Percentiles rank a stretch among this genome's conserved stretches.
These are phyloP conservation scores for Wallacemonas sp. DNA, from an alignment of 208 protist genomes.

Conservation along the genomic window DNA sequence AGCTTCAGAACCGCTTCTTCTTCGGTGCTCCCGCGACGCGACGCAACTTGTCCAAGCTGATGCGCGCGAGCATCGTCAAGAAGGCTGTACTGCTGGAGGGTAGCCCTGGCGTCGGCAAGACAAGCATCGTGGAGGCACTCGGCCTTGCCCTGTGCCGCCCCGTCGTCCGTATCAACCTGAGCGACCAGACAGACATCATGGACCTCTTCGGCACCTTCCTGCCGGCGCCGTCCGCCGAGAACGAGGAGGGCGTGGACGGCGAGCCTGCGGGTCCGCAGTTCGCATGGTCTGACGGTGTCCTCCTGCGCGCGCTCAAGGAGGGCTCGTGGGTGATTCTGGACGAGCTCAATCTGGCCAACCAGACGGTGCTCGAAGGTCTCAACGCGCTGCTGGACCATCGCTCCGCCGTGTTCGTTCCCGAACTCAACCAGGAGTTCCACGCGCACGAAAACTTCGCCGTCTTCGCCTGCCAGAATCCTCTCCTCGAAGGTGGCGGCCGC, in stretches of 20 bases:
- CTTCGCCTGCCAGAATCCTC: constrained; percentile 99
- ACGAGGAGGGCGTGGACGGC: constrained; percentile 19
- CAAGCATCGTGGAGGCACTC: constrained; percentile 97
- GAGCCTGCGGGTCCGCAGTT: constrained; percentile 87
- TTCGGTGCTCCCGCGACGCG: constrained; percentile 96
- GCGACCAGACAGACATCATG: constrained; percentile 99
- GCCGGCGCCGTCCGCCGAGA: constrained; percentile 38
- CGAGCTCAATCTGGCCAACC: constrained; percentile 99
- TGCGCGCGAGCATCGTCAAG: constrained; percentile 91
- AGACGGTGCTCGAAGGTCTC: constrained; percentile 99
- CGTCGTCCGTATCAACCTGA: constrained; percentile 99
- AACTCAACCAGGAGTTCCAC: constrained; percentile 88
- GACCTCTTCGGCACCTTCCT: constrained; percentile 95
- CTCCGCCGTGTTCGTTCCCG: constrained; percentile 92
- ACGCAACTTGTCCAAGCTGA: constrained; percentile 97
- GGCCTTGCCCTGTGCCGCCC: constrained; percentile 85
- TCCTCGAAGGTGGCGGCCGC: constrained; percentile 97
- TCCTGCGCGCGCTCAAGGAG: constrained; percentile 95
- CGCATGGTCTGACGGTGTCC: constrained; percentile 98
- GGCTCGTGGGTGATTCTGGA: constrained; percentile 99
- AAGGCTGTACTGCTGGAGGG: constrained; percentile 98
- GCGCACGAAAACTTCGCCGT: constrained; percentile 94
- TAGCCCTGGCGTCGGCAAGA: constrained; percentile 99
- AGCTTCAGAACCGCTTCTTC: constrained; percentile 82
- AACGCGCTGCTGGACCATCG: constrained; percentile 99